Evolutionary conservation across 768 basidiomycete genomes (phyloP), one percentile per base, ranked within the genome.

Genomic region (Amanita jacksonii): DNA sequence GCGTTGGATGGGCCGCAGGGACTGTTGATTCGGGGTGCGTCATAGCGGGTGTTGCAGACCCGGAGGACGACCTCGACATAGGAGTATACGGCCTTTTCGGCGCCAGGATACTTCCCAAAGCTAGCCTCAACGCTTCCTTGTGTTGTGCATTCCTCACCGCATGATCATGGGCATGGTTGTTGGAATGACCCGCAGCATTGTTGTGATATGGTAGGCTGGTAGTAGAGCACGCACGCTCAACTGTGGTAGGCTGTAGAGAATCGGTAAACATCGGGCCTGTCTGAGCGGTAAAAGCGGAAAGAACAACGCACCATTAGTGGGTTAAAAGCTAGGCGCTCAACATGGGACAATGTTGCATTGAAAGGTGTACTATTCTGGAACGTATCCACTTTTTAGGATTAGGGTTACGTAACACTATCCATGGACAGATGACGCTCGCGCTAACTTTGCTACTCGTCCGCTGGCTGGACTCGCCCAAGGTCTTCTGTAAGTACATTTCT

Each of bases 61-160:
- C 65, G 7, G 73, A 68, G 39, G 65, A 64, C 19, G 72, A 69
- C 45, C 51, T 51, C 43, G 66, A 55, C 32, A 60, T 54, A 30
- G 60, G 61, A n/a, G 60, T 64, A 53, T 43, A 63, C 19, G 73
- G 69, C 13, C 75, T 73, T 69, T 76, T 77, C 73, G 77, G 77
- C 8, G 72, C 62, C 9, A 81, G 59, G 33, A 81, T 78, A 52
- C 74, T 77, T 16, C 79, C 79, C 41, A 81, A 58, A 0, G 73
- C 77, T 20, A 77, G 68, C 28, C 73, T 65, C 19, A 79, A 61
- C 6, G 73, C 71, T 46, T 74, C 71, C 34, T 66, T 65, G 48
- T 73, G 70, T 42, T 67, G 65, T 3, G 59, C 54, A 46, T 67
- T 59, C 45, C 44, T 36, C 9, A 18, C 28, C 18, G 25, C 19